Base-by-base conservation (phyloP, 2,329 filamentous ascomycete genomes). In the Chrysoporthe deuterocubensis region DNA sequence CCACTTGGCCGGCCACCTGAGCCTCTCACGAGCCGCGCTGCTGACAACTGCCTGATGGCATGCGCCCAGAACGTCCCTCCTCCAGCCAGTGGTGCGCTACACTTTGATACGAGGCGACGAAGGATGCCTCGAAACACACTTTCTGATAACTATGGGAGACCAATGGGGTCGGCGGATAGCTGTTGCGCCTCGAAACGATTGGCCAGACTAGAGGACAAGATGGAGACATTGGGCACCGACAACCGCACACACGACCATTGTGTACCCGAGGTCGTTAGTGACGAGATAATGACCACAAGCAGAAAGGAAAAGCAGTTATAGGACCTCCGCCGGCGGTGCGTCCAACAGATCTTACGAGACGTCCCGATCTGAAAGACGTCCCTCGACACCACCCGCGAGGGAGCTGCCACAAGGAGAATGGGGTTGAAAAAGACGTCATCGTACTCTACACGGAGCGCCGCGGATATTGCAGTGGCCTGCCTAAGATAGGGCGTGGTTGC, bases 1-100 rank as follows among this genome's bases (percentile, higher is more conserved):
- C 54, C 54, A 32, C 54, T 26, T 40, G 54, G 54, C 54, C 40
- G 54, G 32, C 54, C 54, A 57, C 54, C 54, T 57, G 16, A 2
- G 54, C 54, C 34, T 21, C 34, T 9, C 32, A 32, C 34, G 34
- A 57, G 54, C 54, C 54, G 37, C 54, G 32, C 16, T n/a, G 54
- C 14, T 57, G 54, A 57, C 16, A 57, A 37, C 8, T 34, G 54
- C 54, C 54, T 57, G 18, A 40, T 57, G 54, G 52, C 52, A 56
- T 11, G 52, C 54, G 32, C 5, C 26, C 16, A 40, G 16, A 40
- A 32, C 32, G 40, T 7, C n/a, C n/a, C 16, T 57, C 4, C 14
- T n/a, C 34, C 54, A n/a, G 13, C 52, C 44, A 6, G 34, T 57
- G 54, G 54, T 40, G 54, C n/a, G 16, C 14, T 40, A 40, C 7